These are phyloP conservation scores for Theileria annulata DNA, from an alignment of 169 alveolate species.

Conservation along the genomic window DNA sequence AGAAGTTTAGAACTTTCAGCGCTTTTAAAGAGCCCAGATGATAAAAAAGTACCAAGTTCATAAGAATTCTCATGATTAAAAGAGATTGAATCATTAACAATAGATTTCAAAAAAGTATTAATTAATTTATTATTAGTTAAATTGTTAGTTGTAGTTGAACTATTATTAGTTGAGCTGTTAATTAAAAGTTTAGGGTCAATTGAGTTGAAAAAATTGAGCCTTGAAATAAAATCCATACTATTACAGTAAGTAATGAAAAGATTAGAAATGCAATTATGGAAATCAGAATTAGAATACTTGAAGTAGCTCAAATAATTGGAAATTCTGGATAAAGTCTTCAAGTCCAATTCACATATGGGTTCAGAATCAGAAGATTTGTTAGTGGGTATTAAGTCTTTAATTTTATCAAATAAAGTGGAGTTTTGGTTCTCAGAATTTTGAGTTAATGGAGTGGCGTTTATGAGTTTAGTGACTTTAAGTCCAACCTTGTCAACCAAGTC, in stretches of 20 bases:
- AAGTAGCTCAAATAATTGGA: constrained; percentile 23
- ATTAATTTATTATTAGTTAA: not conserved
- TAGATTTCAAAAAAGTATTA: not conserved
- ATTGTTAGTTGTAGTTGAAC: not conserved
- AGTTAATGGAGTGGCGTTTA: not conserved
- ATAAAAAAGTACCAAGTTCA: not conserved
- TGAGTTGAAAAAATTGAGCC: constrained; percentile 25
- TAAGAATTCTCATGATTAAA: not conserved
- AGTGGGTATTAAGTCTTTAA: constrained; percentile 1
- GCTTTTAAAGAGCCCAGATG: not conserved
- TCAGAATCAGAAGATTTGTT: not conserved
- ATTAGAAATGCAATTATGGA: constrained; percentile 32
- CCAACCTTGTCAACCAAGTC: constrained; percentile 58
- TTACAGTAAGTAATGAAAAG: constrained; percentile 20
- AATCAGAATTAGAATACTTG: constrained; percentile 38
- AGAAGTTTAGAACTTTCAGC: not conserved
- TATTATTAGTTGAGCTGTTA: not conserved
- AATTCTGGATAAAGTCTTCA: not conserved
- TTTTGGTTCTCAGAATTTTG: not conserved
- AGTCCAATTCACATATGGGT: not conserved
- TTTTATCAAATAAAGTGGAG: not conserved
- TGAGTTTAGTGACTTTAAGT: constrained; percentile 10
- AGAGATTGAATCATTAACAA: not conserved
- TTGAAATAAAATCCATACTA: constrained; percentile 17
- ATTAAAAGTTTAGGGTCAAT: constrained; percentile 26